Conservation (phyloP, 2,329 filamentous ascomycete species). For the Fusarium buharicum region DNA sequence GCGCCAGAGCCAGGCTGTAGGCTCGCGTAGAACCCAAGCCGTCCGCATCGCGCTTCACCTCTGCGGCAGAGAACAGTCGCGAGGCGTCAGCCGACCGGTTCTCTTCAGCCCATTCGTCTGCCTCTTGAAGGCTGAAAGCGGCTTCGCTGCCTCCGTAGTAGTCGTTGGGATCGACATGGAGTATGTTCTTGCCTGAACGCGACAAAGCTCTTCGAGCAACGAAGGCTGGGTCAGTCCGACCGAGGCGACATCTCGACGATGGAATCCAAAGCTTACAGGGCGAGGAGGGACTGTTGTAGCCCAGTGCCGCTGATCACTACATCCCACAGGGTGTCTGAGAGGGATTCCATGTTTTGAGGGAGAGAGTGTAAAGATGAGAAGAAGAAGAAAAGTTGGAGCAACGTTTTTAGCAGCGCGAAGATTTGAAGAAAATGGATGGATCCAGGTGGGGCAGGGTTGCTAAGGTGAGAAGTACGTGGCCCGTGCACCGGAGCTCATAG, state of each 20-base stretch:
- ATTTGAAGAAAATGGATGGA: conserved; percentile 26
- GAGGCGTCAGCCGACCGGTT: conserved; percentile 43
- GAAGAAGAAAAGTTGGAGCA: conserved; percentile 19
- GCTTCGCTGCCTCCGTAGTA: conserved; percentile 91
- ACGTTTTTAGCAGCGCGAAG: conserved; percentile 26
- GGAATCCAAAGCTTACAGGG: conserved; percentile 69
- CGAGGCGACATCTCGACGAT: conserved; percentile 46
- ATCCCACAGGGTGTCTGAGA: conserved; percentile 81
- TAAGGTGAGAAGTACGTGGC: conserved; percentile 27
- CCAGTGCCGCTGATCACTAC: conserved; percentile 82
- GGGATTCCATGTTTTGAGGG: conserved; percentile 71
- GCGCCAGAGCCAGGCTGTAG: conserved; percentile 85
- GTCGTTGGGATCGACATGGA: conserved; percentile 87
- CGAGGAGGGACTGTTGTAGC: conserved; percentile 80
- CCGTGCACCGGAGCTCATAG: conserved; percentile 33
- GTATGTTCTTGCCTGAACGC: conserved; percentile 87
- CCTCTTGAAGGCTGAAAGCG: conserved; percentile 84
- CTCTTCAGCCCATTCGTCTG: conserved; percentile 74
- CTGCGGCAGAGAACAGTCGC: conserved; percentile 44
- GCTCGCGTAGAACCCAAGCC: conserved; percentile 72
- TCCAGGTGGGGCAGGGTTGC: conserved; percentile 40
- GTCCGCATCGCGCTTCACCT: conserved; percentile 52
- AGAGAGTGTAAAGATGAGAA: conserved; percentile 32
- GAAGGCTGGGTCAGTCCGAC: conserved; percentile 49
- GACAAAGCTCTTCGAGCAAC: conserved; percentile 79